Evolutionary conservation across 441 rosid genomes (phyloP).

Genomic region (Euphorbia schlechtendalii): DNA sequence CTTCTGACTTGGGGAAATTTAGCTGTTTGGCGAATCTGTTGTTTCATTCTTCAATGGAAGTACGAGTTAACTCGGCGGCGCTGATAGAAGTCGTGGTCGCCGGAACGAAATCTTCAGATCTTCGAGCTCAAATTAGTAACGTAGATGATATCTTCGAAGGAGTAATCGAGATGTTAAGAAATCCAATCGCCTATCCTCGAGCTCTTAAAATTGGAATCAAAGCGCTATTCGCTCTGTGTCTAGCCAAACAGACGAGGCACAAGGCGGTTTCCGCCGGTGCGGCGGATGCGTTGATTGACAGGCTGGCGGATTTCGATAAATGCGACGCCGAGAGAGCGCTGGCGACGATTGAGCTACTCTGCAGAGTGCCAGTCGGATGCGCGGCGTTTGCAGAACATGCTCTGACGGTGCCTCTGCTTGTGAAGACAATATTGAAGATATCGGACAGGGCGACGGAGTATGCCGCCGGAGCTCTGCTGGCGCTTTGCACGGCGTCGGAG

Average conservation of each 20-base stretch:
- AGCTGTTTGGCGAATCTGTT: constrained; percentile 40
- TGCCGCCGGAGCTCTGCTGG: constrained; percentile 73
- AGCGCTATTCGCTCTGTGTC: constrained; percentile 68
- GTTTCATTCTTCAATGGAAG: constrained; percentile 55
- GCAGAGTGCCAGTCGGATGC: constrained; percentile 61
- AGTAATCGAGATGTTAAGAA: constrained; percentile 44
- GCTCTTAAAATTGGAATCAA: constrained; percentile 61
- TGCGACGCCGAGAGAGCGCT: constrained; percentile 78
- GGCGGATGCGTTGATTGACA: constrained; percentile 50
- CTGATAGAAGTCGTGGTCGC: constrained; percentile 58
- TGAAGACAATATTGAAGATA: constrained; percentile 60
- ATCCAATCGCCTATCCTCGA: constrained; percentile 44
- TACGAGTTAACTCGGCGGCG: constrained; percentile 72
- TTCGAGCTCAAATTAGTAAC: constrained; percentile 40
- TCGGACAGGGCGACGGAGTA: constrained; percentile 89
- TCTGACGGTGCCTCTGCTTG: constrained; percentile 66
- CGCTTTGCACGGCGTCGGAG: constrained; percentile 67
- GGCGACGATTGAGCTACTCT: constrained; percentile 72
- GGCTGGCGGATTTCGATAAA: constrained; percentile 61
- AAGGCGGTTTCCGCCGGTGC: constrained; percentile 70
- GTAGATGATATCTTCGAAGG: constrained; percentile 60
- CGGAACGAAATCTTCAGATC: constrained; percentile 56
- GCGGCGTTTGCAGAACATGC: constrained; percentile 60
- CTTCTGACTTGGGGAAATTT: constrained; percentile 40
- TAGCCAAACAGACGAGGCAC: constrained; percentile 56